These are phyloP conservation scores for Petunia axillaris DNA, from an alignment of 257 asterid species.

Conservation along the genomic window DNA sequence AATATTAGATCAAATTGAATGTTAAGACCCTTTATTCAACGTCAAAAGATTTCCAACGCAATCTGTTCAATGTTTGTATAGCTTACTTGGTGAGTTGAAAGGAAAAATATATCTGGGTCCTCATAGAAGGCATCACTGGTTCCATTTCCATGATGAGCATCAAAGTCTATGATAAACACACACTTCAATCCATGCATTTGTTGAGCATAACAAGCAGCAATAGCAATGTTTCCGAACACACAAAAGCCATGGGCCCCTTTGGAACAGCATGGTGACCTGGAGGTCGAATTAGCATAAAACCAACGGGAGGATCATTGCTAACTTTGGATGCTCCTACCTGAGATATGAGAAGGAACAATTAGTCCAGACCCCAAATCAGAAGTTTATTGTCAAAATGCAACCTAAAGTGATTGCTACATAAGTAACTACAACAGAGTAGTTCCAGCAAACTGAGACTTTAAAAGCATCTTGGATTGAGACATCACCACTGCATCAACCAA, in stretches of 20 bases:
- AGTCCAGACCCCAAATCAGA: neutral
- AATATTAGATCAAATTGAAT: neutral
- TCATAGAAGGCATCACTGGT: conserved; percentile 92
- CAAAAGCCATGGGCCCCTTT: conserved; percentile 95
- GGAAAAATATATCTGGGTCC: conserved; percentile 86
- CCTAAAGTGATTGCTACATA: neutral
- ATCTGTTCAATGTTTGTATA: conserved; percentile 12
- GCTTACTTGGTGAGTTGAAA: conserved; percentile 95
- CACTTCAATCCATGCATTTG: conserved; percentile 84
- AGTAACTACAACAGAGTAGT: no score
- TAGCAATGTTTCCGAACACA: conserved; percentile 88
- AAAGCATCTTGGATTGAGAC: conserved; percentile 61
- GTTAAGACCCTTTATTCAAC: neutral
- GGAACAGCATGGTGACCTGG: conserved; percentile 99
- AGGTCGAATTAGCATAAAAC: conserved; percentile 89
- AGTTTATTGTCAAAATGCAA: neutral
- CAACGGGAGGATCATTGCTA: conserved; percentile 73
- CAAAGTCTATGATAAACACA: conserved; percentile 90
- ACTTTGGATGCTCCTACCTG: conserved; percentile 85
- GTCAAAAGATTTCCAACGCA: neutral
- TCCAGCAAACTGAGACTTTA: neutral
- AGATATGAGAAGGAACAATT: conserved; percentile 28
- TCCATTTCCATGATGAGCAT: conserved; percentile 99
- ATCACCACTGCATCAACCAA: conserved; percentile 98
- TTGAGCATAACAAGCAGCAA: conserved; percentile 96